Conservation (phyloP, 2,329 filamentous ascomycete genomes). For the Camillea tinctor region DNA sequence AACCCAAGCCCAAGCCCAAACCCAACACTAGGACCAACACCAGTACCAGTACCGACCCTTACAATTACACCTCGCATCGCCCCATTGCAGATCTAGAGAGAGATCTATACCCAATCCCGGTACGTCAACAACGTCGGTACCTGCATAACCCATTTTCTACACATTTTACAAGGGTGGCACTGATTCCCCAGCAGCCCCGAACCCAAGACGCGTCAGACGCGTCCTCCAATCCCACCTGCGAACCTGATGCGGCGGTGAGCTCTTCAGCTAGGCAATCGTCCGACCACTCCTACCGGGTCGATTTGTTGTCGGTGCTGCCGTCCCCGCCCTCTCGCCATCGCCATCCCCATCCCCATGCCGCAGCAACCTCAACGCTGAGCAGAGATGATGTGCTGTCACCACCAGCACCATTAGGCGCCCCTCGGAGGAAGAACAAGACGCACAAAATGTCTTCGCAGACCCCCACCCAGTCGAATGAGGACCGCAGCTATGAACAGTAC, state of each 20-base stretch:
- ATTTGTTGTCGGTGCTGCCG: conserved; percentile 2
- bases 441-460: conserved; percentile 47
- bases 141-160: no score
- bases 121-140: neutral
- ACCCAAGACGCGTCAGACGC: conserved; percentile 24
- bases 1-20: neutral
- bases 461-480: conserved; percentile 56
- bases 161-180: conserved; percentile 26
- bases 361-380: conserved; percentile 1
- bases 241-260: conserved; percentile 1
- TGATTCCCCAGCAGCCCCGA: conserved; percentile 23
- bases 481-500: conserved; percentile 53
- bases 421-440: conserved; percentile 35
- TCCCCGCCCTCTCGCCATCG: conserved; percentile 5
- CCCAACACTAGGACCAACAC: neutral
- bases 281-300: conserved; percentile 1
- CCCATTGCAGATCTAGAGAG: neutral
- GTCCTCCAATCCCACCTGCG: conserved; percentile 5
- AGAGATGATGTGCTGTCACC: conserved; percentile 17
- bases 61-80: neutral
- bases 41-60: neutral
- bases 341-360: conserved; percentile 18
- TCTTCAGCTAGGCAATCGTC: conserved; percentile 7
- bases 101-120: neutral
- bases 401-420: conserved; percentile 5